Conservation (phyloP, 1,284 basidiomycete genomes). For the Heliocybe sulcata region DNA sequence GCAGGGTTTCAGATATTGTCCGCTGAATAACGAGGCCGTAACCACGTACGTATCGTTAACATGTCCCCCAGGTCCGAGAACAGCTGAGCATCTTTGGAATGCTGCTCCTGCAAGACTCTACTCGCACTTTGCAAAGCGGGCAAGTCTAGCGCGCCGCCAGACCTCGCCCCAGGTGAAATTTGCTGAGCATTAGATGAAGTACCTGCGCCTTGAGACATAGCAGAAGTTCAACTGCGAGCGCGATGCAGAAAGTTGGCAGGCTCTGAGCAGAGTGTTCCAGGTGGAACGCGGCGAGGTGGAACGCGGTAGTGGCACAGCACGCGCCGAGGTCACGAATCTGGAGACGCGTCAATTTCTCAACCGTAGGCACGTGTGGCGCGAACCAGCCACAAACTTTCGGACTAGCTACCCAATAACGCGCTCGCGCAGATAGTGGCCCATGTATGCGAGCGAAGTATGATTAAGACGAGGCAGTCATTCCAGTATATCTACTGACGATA, state of each 20-base stretch:
- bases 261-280: too few species aligned
- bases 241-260: neutral
- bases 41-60: slow-evolving; percentile 42
- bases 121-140: slow-evolving; percentile 58
- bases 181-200: neutral
- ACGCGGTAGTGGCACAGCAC: too few species aligned
- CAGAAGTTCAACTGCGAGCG: neutral
- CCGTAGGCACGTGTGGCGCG: neutral
- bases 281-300: too few species aligned
- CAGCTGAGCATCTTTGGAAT: slow-evolving; percentile 62
- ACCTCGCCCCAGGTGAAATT: neutral
- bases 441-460: neutral
- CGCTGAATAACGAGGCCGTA: neutral
- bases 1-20: slow-evolving; percentile 7
- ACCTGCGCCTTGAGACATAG: neutral
- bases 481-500: neutral
- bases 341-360: neutral
- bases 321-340: too few species aligned
- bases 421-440: too few species aligned
- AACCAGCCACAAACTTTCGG: too few species aligned
- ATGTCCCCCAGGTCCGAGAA: slow-evolving; percentile 70
- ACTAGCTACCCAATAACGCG: too few species aligned
- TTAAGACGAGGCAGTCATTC: neutral
- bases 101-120: slow-evolving; percentile 56
- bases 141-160: slow-evolving; percentile 31